Conservation (phyloP, 2,329 filamentous ascomycete genomes). For the Myotisia sp. region DNA sequence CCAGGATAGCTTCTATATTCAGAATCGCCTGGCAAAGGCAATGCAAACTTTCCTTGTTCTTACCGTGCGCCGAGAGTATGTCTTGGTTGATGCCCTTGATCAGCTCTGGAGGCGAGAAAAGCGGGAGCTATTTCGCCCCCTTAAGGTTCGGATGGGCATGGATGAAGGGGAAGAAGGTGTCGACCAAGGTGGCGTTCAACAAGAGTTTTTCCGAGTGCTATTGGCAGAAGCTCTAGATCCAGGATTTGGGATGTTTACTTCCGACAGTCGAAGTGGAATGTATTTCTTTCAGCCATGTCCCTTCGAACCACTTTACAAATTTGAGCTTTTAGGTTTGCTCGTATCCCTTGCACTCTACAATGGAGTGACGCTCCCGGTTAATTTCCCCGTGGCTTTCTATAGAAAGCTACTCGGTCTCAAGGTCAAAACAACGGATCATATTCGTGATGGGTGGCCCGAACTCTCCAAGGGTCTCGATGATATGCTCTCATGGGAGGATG, state of each 20-base stretch:
- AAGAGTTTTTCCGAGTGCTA: constrained; percentile 83
- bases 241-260: constrained; percentile 60
- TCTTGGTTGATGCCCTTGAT: constrained; percentile 63
- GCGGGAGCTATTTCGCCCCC: constrained; percentile 64
- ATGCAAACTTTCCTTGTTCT: constrained; percentile 59
- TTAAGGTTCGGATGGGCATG: constrained; percentile 78
- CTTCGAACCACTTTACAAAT: constrained; percentile 74
- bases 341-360: constrained; percentile 87
- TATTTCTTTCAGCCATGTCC: constrained; percentile 80
- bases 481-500: constrained; percentile 66
- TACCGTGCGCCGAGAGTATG: constrained; percentile 50
- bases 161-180: constrained; percentile 74
- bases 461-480: constrained; percentile 59
- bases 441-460: constrained; percentile 76
- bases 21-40: constrained; percentile 50
- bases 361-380: constrained; percentile 77
- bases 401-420: constrained; percentile 58
- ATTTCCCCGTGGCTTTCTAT: constrained; percentile 76
- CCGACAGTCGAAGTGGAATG: constrained; percentile 62
- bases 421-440: constrained; percentile 57
- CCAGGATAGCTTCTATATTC: constrained; percentile 47
- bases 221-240: constrained; percentile 68
- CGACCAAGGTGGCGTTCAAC: constrained; percentile 88
- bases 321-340: constrained; percentile 75
- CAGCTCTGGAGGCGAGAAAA: constrained; percentile 79